phyloP scores from a whole-genome alignment of 2,329 filamentous ascomycete genomes.

The Diplocarpon rosae region DNA sequence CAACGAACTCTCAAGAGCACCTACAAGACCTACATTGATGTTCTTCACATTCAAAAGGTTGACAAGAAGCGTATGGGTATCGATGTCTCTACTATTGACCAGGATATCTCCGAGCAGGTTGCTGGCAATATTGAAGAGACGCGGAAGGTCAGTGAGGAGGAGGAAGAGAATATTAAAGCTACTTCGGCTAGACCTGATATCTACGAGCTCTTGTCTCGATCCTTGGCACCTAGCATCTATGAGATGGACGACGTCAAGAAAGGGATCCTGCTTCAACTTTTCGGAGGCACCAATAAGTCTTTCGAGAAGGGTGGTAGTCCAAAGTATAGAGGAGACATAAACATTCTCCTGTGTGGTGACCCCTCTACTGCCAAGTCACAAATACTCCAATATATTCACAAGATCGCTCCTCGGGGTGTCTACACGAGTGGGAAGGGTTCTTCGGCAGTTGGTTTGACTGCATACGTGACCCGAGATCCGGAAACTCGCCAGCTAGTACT shows the following conservation, averaged over 20 bases:
- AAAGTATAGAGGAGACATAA: conserved; percentile 94
- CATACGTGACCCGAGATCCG: conserved; percentile 66
- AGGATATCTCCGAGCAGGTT: conserved; percentile 53
- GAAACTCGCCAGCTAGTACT: conserved; percentile 64
- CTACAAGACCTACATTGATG: conserved; percentile 97
- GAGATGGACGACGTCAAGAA: conserved; percentile 99
- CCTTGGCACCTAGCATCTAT: conserved; percentile 87
- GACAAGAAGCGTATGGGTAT: conserved; percentile 91
- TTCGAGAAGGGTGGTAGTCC: conserved; percentile 95
- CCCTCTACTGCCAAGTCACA: conserved; percentile 96
- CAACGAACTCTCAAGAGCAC: conserved; percentile 88
- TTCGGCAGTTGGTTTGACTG: conserved; percentile 64
- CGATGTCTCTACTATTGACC: conserved; percentile 77
- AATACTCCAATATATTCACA: conserved; percentile 87
- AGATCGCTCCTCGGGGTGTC: conserved; percentile 83
- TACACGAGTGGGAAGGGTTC: conserved; percentile 70
- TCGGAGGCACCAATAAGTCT: conserved; percentile 95
- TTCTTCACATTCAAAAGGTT: conserved; percentile 89
- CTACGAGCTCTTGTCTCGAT: conserved; percentile 84
- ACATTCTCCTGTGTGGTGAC: conserved; percentile 91
- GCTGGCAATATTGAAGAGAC: conserved; percentile 68
- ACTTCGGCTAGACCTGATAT: conserved; percentile 75
- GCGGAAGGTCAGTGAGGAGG: conserved; percentile 72
- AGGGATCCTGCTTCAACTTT: conserved; percentile 89
- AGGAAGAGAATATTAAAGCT: conserved; percentile 77